These are phyloP conservation scores for Paspalum notatum DNA, from an alignment of 176 grass and related monocot genomes.

Conservation along the genomic window DNA sequence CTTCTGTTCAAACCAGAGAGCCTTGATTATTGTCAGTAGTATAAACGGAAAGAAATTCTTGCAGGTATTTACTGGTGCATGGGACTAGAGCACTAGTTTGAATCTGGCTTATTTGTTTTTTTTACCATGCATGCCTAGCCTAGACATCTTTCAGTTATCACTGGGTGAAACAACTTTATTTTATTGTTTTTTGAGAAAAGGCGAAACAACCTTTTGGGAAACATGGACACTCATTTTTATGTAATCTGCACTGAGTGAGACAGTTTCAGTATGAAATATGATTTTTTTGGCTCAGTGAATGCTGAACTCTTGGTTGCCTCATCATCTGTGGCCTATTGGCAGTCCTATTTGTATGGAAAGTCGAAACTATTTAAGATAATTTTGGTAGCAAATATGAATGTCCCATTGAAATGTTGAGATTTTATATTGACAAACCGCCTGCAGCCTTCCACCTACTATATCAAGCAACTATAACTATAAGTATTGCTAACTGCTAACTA, in stretches of 20 bases:
- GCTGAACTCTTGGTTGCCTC: not conserved
- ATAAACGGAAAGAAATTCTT: not conserved
- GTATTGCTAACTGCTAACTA: not conserved
- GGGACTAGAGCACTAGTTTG: too few species aligned
- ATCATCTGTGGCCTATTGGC: not conserved
- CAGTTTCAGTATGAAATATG: not conserved
- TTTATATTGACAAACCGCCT: slow-evolving; percentile 2
- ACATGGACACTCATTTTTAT: not conserved
- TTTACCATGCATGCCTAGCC: not conserved
- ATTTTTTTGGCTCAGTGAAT: not conserved
- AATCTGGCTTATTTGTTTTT: not conserved
- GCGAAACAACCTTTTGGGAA: not conserved
- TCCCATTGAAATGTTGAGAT: not conserved
- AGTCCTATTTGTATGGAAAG: not conserved
- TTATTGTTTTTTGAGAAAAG: not conserved
- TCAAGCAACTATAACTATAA: slow-evolving; percentile 6
- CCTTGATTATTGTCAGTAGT: not conserved
- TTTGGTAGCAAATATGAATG: not conserved
- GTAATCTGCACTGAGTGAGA: not conserved
- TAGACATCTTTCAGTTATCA: not conserved
- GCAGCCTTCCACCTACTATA: not conserved
- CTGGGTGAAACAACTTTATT: not conserved
- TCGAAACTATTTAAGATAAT: not conserved
- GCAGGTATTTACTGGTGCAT: too few species aligned
- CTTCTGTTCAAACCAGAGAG: not conserved